Evolutionary conservation across 164 flowering plant genomes (phyloP).

Genomic region (Liquidambar formosana): DNA sequence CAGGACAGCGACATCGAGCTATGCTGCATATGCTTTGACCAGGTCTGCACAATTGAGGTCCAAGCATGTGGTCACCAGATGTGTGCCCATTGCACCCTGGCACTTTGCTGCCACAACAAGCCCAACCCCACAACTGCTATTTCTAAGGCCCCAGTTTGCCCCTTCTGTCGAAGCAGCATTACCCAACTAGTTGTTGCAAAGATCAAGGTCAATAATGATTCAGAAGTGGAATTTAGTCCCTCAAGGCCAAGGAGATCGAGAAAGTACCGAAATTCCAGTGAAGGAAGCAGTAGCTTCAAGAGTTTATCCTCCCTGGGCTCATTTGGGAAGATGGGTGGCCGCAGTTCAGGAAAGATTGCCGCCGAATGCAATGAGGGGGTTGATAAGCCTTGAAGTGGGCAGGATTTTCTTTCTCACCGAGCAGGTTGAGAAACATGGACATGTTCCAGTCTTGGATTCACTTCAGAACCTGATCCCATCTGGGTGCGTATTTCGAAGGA

Average conservation of each 20-base stretch:
- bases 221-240: conserved; percentile 22
- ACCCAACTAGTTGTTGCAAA: conserved; percentile 34
- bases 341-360: conserved; percentile 33
- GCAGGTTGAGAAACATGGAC: no score
- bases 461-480: no score
- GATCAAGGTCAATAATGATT: conserved; percentile 16
- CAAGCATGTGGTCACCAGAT: conserved; percentile 52
- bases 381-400: conserved; percentile 23
- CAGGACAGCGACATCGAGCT: conserved; percentile 41
- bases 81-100: conserved; percentile 54
- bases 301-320: conserved; percentile 45
- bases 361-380: conserved; percentile 36
- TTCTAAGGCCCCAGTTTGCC: conserved; percentile 37
- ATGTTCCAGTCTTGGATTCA: no score
- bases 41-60: conserved; percentile 49
- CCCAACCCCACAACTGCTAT: conserved; percentile 25
- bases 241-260: conserved; percentile 34
- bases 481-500: no score
- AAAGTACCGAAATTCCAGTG: conserved; percentile 27
- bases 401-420: no score
- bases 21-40: conserved; percentile 62
- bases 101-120: conserved; percentile 52
- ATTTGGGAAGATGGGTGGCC: conserved; percentile 36
- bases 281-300: conserved; percentile 56
- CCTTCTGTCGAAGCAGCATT: conserved; percentile 52